Base-by-base conservation (phyloP, 1,284 basidiomycete genomes). In the Cerrena zonata region DNA sequence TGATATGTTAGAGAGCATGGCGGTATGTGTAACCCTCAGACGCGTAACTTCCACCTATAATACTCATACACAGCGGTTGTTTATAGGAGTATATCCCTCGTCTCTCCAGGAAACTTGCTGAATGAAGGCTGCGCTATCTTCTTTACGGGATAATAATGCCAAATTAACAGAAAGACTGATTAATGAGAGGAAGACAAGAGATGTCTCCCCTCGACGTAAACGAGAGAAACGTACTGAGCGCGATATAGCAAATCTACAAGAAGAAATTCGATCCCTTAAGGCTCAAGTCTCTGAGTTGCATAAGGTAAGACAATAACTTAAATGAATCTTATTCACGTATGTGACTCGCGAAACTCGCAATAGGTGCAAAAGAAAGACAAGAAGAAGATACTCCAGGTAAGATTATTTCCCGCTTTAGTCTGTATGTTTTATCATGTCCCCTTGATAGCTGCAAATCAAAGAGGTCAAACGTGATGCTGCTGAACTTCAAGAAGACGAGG, bases 381-480 rank as follows among this genome's bases (percentile, higher is more conserved):
- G 50, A 61, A 58, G 57, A 65, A 55, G 47, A 59, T 70, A 7
- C 54, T 59, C 15, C 57, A 67, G 50, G 69, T 65, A 48, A 10
- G 53, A 45, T 2, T 37, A 19, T 12, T 3, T 37, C 19, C 13
- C 23, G 34, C 26, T 19, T 7, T n/a, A 25, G 37, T 26, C 23
- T 15, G n/a, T 47, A 37, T 45, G 18, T 18, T 12, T 43, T 43
- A 23, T 12, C 26, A 34, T 22, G 11, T n/a, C 23, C 19, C 3
- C 23, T 19, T 36, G 15, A 15, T 47, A 77, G 76, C 56, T 75
- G 15, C 61, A 63, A 49, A 53, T 58, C 39, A 69, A 62, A 45
- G 72, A 75, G 53, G 56, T 69, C 7, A 61, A 67, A 52, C 59
- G 54, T 18, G 75, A 77, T 51, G 69, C 69, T 1, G 56, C 67